A percentile compares a stretch with the other conserved stretches of the same genome.
These are phyloP conservation scores for Apiotrichum gracile DNA, from an alignment of 1,284 basidiomycete species.

Conservation along the genomic window DNA sequence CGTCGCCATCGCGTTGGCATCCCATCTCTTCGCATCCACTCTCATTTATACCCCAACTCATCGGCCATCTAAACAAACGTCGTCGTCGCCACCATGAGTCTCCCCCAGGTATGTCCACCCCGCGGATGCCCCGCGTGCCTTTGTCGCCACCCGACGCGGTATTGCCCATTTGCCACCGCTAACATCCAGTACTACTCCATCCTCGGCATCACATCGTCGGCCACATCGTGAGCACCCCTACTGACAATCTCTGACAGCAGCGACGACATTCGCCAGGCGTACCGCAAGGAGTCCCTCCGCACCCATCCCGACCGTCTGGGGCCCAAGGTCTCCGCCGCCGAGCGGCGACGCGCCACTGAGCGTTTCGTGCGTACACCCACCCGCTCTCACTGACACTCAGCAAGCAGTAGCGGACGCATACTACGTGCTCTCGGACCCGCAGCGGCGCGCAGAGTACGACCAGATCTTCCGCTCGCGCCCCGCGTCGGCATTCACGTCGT, in stretches of 20 bases:
- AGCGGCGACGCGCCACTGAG: conserved; percentile 71
- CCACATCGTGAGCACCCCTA: conserved; percentile 30
- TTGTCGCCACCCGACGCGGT: not conserved
- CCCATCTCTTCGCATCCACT: too few relatives aligned
- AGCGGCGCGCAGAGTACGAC: conserved; percentile 77
- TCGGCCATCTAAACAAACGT: too few relatives aligned
- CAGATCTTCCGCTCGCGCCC: conserved; percentile 53
- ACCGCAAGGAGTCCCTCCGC: conserved; percentile 51
- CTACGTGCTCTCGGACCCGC: conserved; percentile 81
- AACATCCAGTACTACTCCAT: conserved; percentile 40
- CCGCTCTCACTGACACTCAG: conserved; percentile 3
- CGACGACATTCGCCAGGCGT: conserved; percentile 46
- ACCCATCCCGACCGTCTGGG: conserved; percentile 83
- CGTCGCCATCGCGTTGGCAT: too few relatives aligned
- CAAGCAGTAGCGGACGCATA: conserved; percentile 91
- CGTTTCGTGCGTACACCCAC: conserved; percentile 54
- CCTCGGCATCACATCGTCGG: conserved; percentile 32
- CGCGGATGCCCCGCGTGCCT: too few relatives aligned
- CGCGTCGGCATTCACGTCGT: conserved; percentile 27
- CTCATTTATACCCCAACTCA: too few relatives aligned
- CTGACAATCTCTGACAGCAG: conserved; percentile 14
- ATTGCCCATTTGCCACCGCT: conserved; percentile 1
- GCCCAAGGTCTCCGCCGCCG: conserved; percentile 60
- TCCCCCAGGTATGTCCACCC: conserved; percentile 11
- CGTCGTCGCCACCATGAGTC: conserved; percentile 7